Evolutionary conservation across 2,329 filamentous ascomycete genomes (phyloP).

Genomic region (Ophiostoma piceae): DNA sequence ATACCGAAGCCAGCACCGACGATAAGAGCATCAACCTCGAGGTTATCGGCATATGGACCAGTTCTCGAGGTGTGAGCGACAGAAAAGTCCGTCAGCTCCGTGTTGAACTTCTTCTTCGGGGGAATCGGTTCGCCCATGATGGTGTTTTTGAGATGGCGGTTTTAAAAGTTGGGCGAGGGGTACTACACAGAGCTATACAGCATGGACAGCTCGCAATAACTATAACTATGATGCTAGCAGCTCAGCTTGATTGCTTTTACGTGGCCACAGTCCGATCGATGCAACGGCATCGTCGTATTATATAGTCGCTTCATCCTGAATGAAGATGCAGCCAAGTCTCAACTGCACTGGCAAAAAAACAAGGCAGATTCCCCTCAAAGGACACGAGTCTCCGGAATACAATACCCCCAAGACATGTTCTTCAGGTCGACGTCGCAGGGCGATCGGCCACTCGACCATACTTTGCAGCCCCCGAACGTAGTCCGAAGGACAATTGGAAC

Average conservation of each 20-base stretch:
- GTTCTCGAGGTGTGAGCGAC: constrained; percentile 30
- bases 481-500: not conserved
- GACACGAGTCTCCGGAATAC: no score
- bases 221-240: not conserved
- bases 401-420: not conserved
- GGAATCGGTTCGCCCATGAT: constrained; percentile 1
- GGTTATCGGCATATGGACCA: constrained; percentile 41
- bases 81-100: constrained; percentile 39
- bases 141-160: not conserved
- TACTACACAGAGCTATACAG: not conserved
- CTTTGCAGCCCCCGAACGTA: not conserved
- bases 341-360: no score
- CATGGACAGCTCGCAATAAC: not conserved
- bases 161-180: not conserved
- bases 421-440: not conserved
- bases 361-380: no score
- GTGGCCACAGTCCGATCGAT: not conserved
- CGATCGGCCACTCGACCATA: not conserved
- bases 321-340: not conserved
- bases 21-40: constrained; percentile 42
- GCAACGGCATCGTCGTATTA: not conserved
- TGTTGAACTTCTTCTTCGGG: constrained; percentile 37
- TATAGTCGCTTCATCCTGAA: not conserved
- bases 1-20: constrained; percentile 44
- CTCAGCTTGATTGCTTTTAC: not conserved